These are phyloP conservation scores for Fomitopsis serialis DNA, from an alignment of 768 basidiomycete genomes.

Conservation along the genomic window DNA sequence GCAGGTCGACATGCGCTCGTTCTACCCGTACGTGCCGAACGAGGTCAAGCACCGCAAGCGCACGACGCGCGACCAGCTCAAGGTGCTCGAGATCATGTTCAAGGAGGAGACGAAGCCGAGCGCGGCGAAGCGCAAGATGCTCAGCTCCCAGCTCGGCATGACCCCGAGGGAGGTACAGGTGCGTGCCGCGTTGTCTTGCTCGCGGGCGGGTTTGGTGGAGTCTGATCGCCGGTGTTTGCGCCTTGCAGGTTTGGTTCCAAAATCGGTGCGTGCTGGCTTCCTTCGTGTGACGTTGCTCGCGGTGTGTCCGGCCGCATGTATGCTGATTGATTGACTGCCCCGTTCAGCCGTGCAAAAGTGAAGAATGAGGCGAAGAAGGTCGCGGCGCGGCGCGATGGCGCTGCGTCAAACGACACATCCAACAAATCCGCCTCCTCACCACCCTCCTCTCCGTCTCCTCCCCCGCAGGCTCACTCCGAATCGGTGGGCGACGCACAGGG, in stretches of 20 bases:
- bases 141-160: constrained; percentile 85
- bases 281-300: constrained; percentile 5
- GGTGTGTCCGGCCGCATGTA: not conserved
- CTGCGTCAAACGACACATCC: not conserved
- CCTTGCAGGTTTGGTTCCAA: constrained; percentile 74
- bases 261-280: constrained; percentile 48
- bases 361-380: constrained; percentile 58
- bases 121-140: constrained; percentile 67
- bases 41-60: constrained; percentile 93
- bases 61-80: constrained; percentile 84
- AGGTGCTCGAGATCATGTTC: constrained; percentile 85
- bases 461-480: constrained; percentile 1
- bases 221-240: constrained; percentile 12
- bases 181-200: constrained; percentile 19
- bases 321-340: not conserved
- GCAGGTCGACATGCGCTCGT: constrained; percentile 73
- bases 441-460: constrained; percentile 4
- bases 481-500: not conserved
- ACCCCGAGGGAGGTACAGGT: constrained; percentile 94
- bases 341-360: constrained; percentile 72
- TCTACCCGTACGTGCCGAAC: constrained; percentile 76
- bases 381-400: constrained; percentile 6
- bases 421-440: constrained; percentile 3
- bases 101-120: constrained; percentile 90
- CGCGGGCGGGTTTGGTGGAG: constrained; percentile 7